Conservation (phyloP, 352 stramenopile species). For the Thraustotheca clavata region DNA sequence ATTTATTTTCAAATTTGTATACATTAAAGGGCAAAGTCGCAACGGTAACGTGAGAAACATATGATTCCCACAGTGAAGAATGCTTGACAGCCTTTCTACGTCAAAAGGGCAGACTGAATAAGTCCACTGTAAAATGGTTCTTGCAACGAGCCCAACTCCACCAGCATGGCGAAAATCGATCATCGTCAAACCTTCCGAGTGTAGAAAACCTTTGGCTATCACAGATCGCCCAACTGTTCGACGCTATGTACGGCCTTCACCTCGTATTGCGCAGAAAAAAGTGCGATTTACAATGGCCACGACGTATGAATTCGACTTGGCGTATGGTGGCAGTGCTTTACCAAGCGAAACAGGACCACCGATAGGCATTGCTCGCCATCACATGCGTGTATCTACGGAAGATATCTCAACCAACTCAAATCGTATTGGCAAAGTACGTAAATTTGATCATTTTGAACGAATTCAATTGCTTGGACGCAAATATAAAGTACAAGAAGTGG, state of each 20-base stretch:
- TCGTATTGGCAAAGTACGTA: not conserved
- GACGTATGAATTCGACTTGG: constrained; percentile 15
- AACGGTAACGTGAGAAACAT: no score
- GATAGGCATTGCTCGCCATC: constrained; percentile 6
- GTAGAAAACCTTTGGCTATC: no score
- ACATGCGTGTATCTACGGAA: not conserved
- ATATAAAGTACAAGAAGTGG: constrained; percentile 11
- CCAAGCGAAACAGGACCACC: constrained; percentile 13
- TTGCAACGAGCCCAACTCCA: no score
- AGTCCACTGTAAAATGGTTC: no score
- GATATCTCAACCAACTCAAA: not conserved
- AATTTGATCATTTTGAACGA: constrained; percentile 18
- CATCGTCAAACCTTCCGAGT: no score
- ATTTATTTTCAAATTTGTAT: no score
- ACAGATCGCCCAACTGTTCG: not conserved
- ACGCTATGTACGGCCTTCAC: not conserved
- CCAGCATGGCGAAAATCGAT: no score
- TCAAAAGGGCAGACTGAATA: no score
- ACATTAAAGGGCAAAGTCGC: no score
- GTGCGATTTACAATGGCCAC: constrained; percentile 11
- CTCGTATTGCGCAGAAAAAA: not conserved
- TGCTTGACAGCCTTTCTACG: no score
- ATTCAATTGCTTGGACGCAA: constrained; percentile 13
- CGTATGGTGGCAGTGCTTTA: constrained; percentile 8
- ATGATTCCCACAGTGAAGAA: no score